phyloP scores from a whole-genome alignment of 768 basidiomycete genomes.

The Imleria badia region DNA sequence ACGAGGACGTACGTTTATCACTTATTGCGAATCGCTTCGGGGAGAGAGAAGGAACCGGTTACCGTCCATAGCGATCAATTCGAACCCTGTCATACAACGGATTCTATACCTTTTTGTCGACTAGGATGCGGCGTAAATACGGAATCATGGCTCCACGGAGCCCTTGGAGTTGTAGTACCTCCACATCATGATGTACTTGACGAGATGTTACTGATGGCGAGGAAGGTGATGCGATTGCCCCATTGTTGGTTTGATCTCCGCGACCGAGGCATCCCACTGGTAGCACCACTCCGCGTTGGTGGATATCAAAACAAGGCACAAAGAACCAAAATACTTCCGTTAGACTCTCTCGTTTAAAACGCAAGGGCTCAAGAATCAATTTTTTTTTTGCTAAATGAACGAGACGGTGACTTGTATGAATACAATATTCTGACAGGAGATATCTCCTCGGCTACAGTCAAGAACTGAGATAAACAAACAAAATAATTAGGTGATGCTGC shows the following conservation, averaged over 20 bases:
- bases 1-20: background rate
- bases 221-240: constrained; percentile 9
- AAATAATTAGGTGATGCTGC: constrained; percentile 24
- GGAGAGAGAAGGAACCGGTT: background rate
- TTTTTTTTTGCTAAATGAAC: constrained; percentile 4
- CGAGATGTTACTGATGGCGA: constrained; percentile 4
- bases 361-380: constrained; percentile 10
- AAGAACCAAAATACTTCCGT: constrained; percentile 28
- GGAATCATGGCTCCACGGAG: constrained; percentile 21
- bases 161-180: constrained; percentile 22
- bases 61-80: constrained; percentile 3
- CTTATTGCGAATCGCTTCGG: background rate
- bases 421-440: constrained; percentile 20
- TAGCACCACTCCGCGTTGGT: constrained; percentile 4
- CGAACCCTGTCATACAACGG: background rate
- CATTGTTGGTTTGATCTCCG: constrained; percentile 30
- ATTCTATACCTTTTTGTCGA: background rate
- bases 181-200: constrained; percentile 2
- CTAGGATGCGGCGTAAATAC: constrained; percentile 1
- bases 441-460: constrained; percentile 30
- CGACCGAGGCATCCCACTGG: constrained; percentile 18
- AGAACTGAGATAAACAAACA: constrained; percentile 24
- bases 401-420: constrained; percentile 2
- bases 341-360: constrained; percentile 18
- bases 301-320: constrained; percentile 11